phyloP scores from a whole-genome alignment of 2,329 filamentous ascomycete species.

The Penicillium sp. region DNA sequence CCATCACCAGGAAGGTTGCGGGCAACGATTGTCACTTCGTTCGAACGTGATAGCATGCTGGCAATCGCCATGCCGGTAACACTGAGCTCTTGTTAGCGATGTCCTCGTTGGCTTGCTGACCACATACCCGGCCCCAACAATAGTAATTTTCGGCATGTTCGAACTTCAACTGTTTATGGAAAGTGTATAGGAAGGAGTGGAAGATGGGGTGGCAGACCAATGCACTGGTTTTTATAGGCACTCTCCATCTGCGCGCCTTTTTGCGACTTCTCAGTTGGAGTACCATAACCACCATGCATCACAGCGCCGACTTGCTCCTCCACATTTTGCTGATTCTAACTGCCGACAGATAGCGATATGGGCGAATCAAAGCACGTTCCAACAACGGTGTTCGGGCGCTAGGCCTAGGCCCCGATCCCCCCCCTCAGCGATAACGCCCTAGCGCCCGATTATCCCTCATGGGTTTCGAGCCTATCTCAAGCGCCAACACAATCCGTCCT shows the following conservation, averaged over 20 bases:
- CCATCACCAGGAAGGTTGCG: conserved; percentile 38
- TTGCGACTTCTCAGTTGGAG: neutral
- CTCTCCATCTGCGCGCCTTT: neutral
- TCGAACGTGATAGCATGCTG: conserved; percentile 6
- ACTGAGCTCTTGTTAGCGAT: neutral
- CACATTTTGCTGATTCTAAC: neutral
- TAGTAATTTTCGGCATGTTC: conserved; percentile 20
- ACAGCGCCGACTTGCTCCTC: neutral
- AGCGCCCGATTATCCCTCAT: neutral
- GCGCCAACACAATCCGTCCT: neutral
- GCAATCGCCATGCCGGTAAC: conserved; percentile 18
- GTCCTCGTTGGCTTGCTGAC: no score
- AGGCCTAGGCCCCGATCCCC: neutral
- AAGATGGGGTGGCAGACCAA: neutral
- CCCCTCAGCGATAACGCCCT: neutral
- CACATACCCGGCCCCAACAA: conserved; percentile 20
- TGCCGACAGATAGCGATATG: neutral
- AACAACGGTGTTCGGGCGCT: neutral
- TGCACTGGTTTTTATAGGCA: neutral
- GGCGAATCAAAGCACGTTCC: neutral
- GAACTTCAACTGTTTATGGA: neutral
- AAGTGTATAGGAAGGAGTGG: neutral
- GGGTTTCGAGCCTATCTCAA: neutral
- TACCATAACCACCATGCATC: neutral
- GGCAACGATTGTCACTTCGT: conserved; percentile 38